Evolutionary conservation across 371 early-diverging fungal genomes (phyloP), one percentile per base, ranked within the genome.

Genomic region (Dinochytrium kinnereticum): DNA sequence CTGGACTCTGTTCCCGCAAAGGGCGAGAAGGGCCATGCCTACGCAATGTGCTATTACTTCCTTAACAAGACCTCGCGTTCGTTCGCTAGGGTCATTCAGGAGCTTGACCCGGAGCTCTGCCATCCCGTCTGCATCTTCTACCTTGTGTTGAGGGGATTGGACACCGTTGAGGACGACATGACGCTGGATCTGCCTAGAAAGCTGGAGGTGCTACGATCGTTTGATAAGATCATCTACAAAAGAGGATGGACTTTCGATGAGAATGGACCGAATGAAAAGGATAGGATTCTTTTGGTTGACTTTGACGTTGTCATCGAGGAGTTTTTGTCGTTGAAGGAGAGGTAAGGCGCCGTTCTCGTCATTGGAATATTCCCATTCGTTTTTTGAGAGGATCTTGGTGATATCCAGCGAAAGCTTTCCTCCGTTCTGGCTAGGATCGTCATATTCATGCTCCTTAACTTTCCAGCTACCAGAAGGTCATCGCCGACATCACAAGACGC

Each of bases 161-260:
- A 98, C 81, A 98, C 99, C 0, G 88, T 98, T 70, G 99, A 98
- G 85, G 99, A 98, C 84, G 99, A 98, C 77, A 96, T 98, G 97
- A 91, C 95, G 36, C 84, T 98, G 44, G 83, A 85, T 28, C 80
- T 91, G 49, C 89, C 90, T 5, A 87, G 81, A 78, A 98, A 98
- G 81, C 77, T 90, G 36, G 85, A 87, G 24, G 74, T 96, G 34
- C 82, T 98, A 77, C 81, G 89, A 68, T 82, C 84, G 3, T 97
- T 98, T 85, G 92, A 96, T 76, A 86, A 92, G 70, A 78, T 88
- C 50, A 90, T 94, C 57, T 91, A 90, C 71, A 82, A 92, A 79
- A 78, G 84, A 57, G 97, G 96, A 1, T 97, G 96, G 96, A 94
- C 79, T 69, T 98, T 95, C 76, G 82, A 79, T 33, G 92, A 91